These are phyloP conservation scores for Starmera pachycereana DNA, from an alignment of 805 yeast species.

Conservation along the genomic window DNA sequence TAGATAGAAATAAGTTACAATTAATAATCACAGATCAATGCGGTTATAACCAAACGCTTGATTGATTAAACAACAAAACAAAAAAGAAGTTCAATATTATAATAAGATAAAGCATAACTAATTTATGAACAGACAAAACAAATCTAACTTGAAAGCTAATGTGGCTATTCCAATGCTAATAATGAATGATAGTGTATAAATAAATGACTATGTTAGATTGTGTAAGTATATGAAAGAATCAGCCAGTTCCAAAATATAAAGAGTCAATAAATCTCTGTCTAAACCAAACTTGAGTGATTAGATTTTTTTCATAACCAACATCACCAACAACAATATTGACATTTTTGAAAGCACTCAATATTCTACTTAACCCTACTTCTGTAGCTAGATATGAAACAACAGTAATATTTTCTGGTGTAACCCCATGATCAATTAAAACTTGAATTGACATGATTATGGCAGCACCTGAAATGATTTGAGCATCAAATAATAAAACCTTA, in stretches of 20 bases:
- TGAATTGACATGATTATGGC: conserved; percentile 92
- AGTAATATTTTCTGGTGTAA: conserved; percentile 48
- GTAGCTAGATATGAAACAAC: conserved; percentile 68
- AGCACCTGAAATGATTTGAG: conserved; percentile 86
- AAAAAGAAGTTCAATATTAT: no score
- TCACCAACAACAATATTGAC: conserved; percentile 64
- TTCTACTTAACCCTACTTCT: conserved; percentile 64
- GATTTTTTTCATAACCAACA: conserved; percentile 37
- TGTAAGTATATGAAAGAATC: background rate
- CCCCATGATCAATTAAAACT: conserved; percentile 74
- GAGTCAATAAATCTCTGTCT: conserved; percentile 63
- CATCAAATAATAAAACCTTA: conserved; percentile 66
- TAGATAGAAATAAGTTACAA: no score
- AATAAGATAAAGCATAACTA: no score
- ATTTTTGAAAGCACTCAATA: conserved; percentile 54
- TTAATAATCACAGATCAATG: no score
- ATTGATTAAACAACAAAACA: no score
- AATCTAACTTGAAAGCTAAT: no score
- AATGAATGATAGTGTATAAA: no score
- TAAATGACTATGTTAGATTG: no score
- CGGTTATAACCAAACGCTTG: no score
- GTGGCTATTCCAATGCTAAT: no score
- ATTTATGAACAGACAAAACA: no score
- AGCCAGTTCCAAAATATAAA: conserved; percentile 60
- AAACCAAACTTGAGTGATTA: conserved; percentile 49